Conservation (phyloP, 2,329 filamentous ascomycete species). For the Zymoseptoria pseudotritici region DNA sequence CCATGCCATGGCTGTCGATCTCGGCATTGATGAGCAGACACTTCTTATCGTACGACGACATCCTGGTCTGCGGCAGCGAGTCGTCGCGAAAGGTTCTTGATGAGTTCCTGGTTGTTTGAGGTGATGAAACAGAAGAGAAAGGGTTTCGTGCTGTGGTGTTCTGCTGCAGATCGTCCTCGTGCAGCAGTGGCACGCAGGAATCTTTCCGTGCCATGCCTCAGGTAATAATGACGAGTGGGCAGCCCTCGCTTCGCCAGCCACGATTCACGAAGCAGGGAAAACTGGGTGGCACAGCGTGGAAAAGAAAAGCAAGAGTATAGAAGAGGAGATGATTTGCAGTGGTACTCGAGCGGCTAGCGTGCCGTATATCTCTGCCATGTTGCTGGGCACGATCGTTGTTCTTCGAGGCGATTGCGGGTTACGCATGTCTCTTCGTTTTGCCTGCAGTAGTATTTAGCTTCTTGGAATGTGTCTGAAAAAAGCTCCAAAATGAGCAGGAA, state of each 20-base stretch:
- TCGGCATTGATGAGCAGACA: conserved; percentile 40
- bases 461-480: no score
- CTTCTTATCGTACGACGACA: conserved; percentile 31
- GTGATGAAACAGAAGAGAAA: background rate
- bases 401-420: no score
- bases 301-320: background rate
- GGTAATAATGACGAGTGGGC: background rate
- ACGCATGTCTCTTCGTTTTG: no score
- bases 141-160: background rate
- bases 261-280: background rate
- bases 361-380: background rate
- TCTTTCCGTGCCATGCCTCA: background rate
- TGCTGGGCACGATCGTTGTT: no score
- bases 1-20: conserved; percentile 48
- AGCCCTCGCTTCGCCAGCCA: background rate
- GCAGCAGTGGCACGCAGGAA: background rate
- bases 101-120: background rate
- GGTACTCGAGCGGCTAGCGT: background rate
- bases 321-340: background rate
- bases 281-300: background rate
- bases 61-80: background rate
- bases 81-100: background rate
- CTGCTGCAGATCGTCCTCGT: background rate
- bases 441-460: no score
- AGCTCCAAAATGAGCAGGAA: no score